Conservation (phyloP, 352 stramenopile species). For the Phytophthora cryptogea region DNA sequence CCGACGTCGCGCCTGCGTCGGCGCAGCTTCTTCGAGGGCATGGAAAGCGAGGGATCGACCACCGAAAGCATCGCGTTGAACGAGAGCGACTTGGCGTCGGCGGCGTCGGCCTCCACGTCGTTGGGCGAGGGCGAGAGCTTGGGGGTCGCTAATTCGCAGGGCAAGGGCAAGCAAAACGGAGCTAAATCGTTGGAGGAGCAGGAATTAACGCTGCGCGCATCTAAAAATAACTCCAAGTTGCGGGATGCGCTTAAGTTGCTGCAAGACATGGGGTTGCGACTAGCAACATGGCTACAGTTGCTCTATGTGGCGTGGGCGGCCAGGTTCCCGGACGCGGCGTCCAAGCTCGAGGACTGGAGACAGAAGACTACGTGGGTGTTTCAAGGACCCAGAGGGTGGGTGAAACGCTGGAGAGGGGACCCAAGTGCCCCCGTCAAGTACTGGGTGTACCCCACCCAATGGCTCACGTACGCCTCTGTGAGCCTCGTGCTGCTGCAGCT, state of each 20-base stretch:
- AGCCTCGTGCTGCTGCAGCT: conserved; percentile 53
- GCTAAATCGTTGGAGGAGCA: conserved; percentile 12
- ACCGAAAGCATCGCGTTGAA: conserved; percentile 37
- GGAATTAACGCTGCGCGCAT: neutral
- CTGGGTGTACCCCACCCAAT: conserved; percentile 72
- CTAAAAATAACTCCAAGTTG: conserved; percentile 12
- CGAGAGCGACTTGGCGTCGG: conserved; percentile 35
- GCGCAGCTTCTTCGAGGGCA: conserved; percentile 72
- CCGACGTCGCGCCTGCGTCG: conserved; percentile 59
- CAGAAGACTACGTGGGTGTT: conserved; percentile 15
- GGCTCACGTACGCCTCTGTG: conserved; percentile 60
- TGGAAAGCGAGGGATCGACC: conserved; percentile 45
- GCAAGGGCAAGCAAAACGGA: conserved; percentile 27
- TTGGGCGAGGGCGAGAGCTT: conserved; percentile 24
- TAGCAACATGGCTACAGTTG: conserved; percentile 31
- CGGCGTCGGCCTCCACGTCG: conserved; percentile 2
- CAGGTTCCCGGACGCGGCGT: conserved; percentile 26
- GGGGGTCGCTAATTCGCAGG: conserved; percentile 12
- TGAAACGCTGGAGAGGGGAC: conserved; percentile 28
- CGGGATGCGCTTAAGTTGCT: conserved; percentile 16
- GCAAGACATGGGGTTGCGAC: conserved; percentile 2
- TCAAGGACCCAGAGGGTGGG: conserved; percentile 20
- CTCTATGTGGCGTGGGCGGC: conserved; percentile 28
- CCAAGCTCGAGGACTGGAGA: conserved; percentile 22
- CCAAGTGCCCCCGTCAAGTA: conserved; percentile 47